These are phyloP conservation scores for Rhodotorula sp. DNA, from an alignment of 1,284 basidiomycete genomes.

Conservation along the genomic window DNA sequence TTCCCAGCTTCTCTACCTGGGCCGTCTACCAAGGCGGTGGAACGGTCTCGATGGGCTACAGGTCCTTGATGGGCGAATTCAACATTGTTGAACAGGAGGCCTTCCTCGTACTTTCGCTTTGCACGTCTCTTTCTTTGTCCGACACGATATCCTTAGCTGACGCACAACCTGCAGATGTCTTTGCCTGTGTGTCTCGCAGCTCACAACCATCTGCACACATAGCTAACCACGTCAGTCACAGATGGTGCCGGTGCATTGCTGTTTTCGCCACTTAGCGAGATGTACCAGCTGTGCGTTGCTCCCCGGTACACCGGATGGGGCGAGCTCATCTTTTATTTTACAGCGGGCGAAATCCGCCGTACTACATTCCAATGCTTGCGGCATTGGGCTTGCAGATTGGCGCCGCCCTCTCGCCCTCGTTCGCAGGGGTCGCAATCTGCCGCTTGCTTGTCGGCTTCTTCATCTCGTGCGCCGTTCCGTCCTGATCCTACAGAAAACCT, in stretches of 20 bases:
- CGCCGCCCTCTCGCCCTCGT: constrained; percentile 6
- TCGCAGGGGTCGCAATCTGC: constrained; percentile 13
- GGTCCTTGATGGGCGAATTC: constrained; percentile 32
- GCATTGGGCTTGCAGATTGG: constrained; percentile 19
- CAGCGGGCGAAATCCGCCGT: constrained; percentile 41
- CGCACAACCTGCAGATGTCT: constrained; percentile 9
- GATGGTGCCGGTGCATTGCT: constrained; percentile 46
- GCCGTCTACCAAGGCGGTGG: constrained; percentile 46
- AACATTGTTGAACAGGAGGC: constrained; percentile 22
- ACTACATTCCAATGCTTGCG: constrained; percentile 14
- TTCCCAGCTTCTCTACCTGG: constrained; percentile 46
- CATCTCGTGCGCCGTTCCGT: constrained; percentile 31
- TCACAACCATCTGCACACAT: not conserved
- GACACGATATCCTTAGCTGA: not conserved
- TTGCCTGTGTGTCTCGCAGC: not conserved
- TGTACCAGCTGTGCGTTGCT: constrained; percentile 26
- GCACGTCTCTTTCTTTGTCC: constrained; percentile 6
- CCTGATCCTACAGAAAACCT: constrained; percentile 3
- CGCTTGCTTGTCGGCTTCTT: not conserved
- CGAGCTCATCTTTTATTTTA: not conserved
- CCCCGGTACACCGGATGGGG: not conserved
- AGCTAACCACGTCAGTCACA: not conserved
- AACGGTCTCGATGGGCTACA: constrained; percentile 38
- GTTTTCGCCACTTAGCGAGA: constrained; percentile 46
- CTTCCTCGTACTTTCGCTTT: constrained; percentile 29